Conservation (phyloP, 2,329 filamentous ascomycete species). For the Grosmannia serpens region DNA sequence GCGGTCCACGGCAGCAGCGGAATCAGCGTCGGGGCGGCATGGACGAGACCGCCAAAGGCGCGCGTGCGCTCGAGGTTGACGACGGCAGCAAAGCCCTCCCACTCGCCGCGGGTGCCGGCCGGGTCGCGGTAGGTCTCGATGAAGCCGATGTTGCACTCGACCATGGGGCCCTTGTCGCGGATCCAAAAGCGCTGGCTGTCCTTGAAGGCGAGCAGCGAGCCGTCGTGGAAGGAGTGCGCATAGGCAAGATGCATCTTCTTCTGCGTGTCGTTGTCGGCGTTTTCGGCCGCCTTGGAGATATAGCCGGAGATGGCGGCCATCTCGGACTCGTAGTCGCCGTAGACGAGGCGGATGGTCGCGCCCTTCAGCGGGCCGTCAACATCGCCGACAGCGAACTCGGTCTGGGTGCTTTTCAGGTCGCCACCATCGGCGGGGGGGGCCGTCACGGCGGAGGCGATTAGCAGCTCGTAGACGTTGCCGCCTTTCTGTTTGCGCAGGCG, state of each 20-base stretch:
- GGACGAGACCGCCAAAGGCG: conserved; percentile 77
- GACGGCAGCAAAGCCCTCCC: conserved; percentile 73
- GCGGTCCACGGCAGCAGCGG: conserved; percentile 78
- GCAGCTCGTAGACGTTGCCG: conserved; percentile 48
- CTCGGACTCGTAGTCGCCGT: conserved; percentile 62
- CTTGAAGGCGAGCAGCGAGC: conserved; percentile 68
- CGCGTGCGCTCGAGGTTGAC: conserved; percentile 85
- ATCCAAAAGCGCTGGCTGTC: conserved; percentile 75
- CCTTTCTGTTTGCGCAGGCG: conserved; percentile 55
- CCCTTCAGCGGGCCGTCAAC: conserved; percentile 50
- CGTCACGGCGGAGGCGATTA: conserved; percentile 59
- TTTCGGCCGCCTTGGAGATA: conserved; percentile 55
- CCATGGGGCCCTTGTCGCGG: conserved; percentile 66
- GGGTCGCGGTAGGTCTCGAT: conserved; percentile 81
- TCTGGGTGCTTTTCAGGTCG: conserved; percentile 53
- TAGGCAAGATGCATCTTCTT: conserved; percentile 64
- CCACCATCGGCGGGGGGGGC: conserved; percentile 49
- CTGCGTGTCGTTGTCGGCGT: conserved; percentile 63
- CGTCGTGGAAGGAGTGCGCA: conserved; percentile 60
- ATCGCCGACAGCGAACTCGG: conserved; percentile 46
- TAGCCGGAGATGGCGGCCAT: conserved; percentile 59
- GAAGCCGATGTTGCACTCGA: conserved; percentile 75
- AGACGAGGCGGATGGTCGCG: conserved; percentile 59
- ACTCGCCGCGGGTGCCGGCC: conserved; percentile 69
- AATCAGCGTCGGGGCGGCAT: conserved; percentile 70